A percentile compares a stretch with the other conserved stretches of the same genome.
Conservation (phyloP, 352 stramenopile genomes). For the Pythium rhizo-oryzae region DNA sequence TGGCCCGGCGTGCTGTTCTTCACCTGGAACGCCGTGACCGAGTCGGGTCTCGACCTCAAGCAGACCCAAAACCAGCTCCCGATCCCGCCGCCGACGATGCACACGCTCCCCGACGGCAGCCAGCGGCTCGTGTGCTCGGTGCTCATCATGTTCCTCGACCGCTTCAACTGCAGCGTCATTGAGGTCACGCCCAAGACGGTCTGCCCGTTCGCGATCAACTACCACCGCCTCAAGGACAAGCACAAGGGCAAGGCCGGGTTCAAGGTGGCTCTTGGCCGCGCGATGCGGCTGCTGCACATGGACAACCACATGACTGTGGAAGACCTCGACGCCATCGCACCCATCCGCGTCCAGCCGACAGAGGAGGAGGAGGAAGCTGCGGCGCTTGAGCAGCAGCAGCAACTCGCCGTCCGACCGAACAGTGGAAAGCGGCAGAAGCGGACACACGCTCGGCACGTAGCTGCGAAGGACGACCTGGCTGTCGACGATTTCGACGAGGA, state of each 20-base stretch:
- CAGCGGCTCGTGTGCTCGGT: conserved; percentile 26
- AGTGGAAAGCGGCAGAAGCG: conserved; percentile 18
- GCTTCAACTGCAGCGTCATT: conserved; percentile 33
- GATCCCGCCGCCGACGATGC: conserved; percentile 44
- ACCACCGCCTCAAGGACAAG: conserved; percentile 31
- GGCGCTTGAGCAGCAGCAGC: background rate
- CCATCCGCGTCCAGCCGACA: conserved; percentile 1
- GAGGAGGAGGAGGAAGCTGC: conserved; percentile 9
- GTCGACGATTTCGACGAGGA: conserved; percentile 1
- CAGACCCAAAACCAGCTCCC: conserved; percentile 38
- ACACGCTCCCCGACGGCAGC: conserved; percentile 33
- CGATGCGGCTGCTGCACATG: conserved; percentile 30
- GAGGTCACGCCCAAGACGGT: conserved; percentile 35
- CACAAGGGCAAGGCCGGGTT: conserved; percentile 21
- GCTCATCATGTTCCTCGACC: conserved; percentile 34
- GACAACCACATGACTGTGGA: conserved; percentile 25
- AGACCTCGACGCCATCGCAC: conserved; percentile 20
- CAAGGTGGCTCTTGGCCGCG: conserved; percentile 20
- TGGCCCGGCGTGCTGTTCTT: conserved; percentile 81
- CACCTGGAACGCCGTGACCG: conserved; percentile 54
- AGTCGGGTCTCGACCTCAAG: conserved; percentile 45
- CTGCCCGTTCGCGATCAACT: conserved; percentile 58
- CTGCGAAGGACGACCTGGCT: conserved; percentile 3
- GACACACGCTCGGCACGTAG: background rate
- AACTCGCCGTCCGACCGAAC: background rate